Conservation (phyloP, 1,284 basidiomycete species). For the Apiotrichum veenhuisii region DNA sequence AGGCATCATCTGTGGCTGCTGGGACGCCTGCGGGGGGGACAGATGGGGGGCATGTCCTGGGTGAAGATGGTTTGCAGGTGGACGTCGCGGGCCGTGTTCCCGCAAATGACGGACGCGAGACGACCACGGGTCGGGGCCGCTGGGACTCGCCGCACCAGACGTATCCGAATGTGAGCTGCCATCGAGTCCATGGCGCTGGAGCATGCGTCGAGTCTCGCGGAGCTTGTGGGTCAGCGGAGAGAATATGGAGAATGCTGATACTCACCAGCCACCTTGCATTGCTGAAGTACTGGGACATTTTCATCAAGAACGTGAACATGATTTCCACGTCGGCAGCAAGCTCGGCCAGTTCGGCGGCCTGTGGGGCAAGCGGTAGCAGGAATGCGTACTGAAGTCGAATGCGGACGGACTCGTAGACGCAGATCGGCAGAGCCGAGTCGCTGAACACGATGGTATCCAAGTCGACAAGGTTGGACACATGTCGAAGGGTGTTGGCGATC, state of each 20-base stretch:
- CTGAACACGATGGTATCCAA: conserved; percentile 15
- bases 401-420: conserved; percentile 22
- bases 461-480: conserved; percentile 16
- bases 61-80: neutral
- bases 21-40: neutral
- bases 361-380: conserved; percentile 7
- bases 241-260: neutral
- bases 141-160: conserved; percentile 13
- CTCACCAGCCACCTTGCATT: conserved; percentile 11
- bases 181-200: conserved; percentile 20
- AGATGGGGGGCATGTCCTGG: neutral
- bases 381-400: conserved; percentile 20
- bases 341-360: conserved; percentile 14
- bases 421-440: conserved; percentile 20
- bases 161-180: conserved; percentile 7
- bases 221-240: conserved; percentile 7
- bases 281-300: conserved; percentile 8
- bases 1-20: neutral
- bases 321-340: conserved; percentile 13
- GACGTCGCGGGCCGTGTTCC: conserved; percentile 4
- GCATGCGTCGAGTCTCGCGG: conserved; percentile 18
- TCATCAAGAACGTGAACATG: conserved; percentile 10
- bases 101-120: conserved; percentile 10
- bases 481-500: conserved; percentile 9
- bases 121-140: conserved; percentile 13